Base-by-base conservation (phyloP, 345 rosid genomes). In the rapeseed (Brassica napus) region DNA sequence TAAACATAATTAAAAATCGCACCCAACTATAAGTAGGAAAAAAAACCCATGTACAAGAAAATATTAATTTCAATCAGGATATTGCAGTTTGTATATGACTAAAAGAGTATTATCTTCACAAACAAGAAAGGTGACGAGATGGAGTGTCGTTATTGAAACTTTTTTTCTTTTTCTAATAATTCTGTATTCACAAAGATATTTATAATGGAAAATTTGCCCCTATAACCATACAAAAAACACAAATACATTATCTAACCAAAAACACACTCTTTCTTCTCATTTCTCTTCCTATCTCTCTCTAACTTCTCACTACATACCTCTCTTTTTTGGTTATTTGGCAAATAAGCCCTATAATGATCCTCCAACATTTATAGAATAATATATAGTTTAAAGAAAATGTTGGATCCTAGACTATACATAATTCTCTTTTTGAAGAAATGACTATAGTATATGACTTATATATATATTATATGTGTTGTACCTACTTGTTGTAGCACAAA, bases 141-240 rank as follows among this genome's bases (percentile, higher is more conserved):
- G 76, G 73, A 69, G 80, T 80, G 79, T 75, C 80, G 83, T 75
- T 80, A 21, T 75, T 80, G 55, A 80, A 65, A 68, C 37, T 49
- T 30, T 44, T 52, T 74, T 61, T 69, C 30, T 30, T 69, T 74
- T 24, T 37, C 69, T 18, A 66, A 62, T 28, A 28, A 28, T 28
- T 28, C 5, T 34, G 37, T 34, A 34, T 34, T 34, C 37, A 34
- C 37, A 34, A 34, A 34, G 37, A 34, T 34, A 34, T 34, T 28
- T 28, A 28, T 28, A 28, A 28, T 28, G 4, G 31, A 28, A 34
- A 34, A 34, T 34, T 34, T 34, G 39, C 8, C 6, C 39, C 8
- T 34, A 34, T 34, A 34, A 7, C 39, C 39, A 34, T 34, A 34
- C 5, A 34, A 34, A 34, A 34, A 34, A 34, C 1, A 34, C 0